A percentile compares a stretch with the other conserved stretches of the same genome.
Evolutionary conservation across 768 basidiomycete genomes (phyloP).

Genomic region (Rhizopogon vesiculosus): DNA sequence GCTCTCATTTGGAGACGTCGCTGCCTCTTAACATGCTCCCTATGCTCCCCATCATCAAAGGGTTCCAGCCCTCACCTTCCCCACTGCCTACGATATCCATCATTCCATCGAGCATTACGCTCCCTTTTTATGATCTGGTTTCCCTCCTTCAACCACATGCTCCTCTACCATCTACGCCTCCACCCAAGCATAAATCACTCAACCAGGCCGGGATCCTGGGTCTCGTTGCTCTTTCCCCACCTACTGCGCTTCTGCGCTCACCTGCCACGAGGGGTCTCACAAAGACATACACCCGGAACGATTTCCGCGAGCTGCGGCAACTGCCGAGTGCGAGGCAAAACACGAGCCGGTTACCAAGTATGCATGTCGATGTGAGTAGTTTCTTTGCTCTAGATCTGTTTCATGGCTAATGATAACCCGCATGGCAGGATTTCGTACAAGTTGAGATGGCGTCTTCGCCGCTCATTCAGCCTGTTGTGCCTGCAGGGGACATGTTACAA

Average conservation of each 20-base stretch:
- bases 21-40: not conserved
- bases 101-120: conserved; percentile 33
- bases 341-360: conserved; percentile 82
- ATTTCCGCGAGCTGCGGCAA: conserved; percentile 74
- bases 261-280: conserved; percentile 75
- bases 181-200: conserved; percentile 33
- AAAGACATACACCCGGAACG: conserved; percentile 77
- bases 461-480: conserved; percentile 17
- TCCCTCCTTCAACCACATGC: conserved; percentile 39
- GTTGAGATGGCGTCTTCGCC: conserved; percentile 22
- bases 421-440: conserved; percentile 3
- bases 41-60: not conserved
- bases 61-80: conserved; percentile 15
- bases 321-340: conserved; percentile 68
- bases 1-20: conserved; percentile 5
- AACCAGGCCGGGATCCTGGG: conserved; percentile 53
- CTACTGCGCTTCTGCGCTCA: conserved; percentile 63
- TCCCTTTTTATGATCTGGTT: conserved; percentile 46
- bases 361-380: conserved; percentile 67
- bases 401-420: not conserved
- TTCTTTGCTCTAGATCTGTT: conserved; percentile 5
- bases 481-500: conserved; percentile 20
- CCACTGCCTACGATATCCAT: conserved; percentile 22
- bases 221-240: conserved; percentile 63
- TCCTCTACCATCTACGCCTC: conserved; percentile 48